These are phyloP conservation scores for Penicillium pulvis DNA, from an alignment of 495 filamentous ascomycete genomes.

Conservation along the genomic window DNA sequence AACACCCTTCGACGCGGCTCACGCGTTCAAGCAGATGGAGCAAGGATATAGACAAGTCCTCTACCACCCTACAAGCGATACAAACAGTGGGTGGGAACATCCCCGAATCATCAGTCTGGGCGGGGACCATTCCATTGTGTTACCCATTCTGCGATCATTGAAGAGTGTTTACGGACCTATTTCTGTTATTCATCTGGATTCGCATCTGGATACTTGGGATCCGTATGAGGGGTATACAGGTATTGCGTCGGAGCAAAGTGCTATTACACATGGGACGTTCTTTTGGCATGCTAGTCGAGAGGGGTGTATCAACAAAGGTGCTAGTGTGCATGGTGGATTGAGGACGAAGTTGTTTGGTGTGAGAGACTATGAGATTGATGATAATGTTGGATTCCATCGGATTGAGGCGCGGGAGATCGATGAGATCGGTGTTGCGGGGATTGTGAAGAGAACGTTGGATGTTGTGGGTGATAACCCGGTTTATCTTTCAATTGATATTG, in stretches of 20 bases:
- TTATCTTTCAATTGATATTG: slow-evolving; percentile 35
- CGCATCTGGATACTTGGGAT: slow-evolving; percentile 60
- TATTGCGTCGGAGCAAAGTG: slow-evolving; percentile 29
- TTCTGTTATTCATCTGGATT: slow-evolving; percentile 61
- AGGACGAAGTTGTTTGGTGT: slow-evolving; percentile 27
- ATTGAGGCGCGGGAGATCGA: slow-evolving; percentile 31
- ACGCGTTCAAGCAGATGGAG: slow-evolving; percentile 62
- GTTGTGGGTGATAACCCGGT: slow-evolving; percentile 24
- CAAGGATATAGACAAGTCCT: slow-evolving; percentile 45
- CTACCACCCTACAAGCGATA: slow-evolving; percentile 27
- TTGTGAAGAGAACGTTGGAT: slow-evolving; percentile 18
- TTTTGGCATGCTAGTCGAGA: slow-evolving; percentile 33
- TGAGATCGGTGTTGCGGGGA: slow-evolving; percentile 27
- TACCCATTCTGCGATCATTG: slow-evolving; percentile 59
- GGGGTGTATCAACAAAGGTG: slow-evolving; percentile 26
- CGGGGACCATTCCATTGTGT: slow-evolving; percentile 64
- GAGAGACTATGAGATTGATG: slow-evolving; percentile 29
- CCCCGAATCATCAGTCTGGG: slow-evolving; percentile 57
- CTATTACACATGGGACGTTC: slow-evolving; percentile 36
- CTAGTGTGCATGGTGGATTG: slow-evolving; percentile 29
- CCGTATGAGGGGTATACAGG: slow-evolving; percentile 35
- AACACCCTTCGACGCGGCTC: slow-evolving; percentile 58
- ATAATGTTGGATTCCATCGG: slow-evolving; percentile 24
- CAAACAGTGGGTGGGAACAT: slow-evolving; percentile 11
- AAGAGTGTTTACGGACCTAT: slow-evolving; percentile 55